Evolutionary conservation across 768 basidiomycete species (phyloP), one percentile per base, ranked within the genome.

Genomic region (Trametes cingulata): DNA sequence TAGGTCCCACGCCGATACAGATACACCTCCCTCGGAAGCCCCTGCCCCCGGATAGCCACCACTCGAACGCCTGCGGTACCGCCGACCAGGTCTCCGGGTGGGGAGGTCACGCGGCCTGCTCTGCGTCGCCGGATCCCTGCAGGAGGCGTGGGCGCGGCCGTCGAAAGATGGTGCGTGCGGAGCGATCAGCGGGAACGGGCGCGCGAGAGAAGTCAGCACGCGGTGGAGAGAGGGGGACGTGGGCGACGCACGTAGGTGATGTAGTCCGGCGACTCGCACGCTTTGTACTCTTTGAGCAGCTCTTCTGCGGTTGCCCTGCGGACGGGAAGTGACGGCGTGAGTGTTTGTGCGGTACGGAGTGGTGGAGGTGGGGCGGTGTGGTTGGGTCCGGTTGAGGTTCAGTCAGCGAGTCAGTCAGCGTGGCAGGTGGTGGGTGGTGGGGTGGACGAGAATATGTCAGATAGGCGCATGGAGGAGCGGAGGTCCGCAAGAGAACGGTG

Each of bases 231-330:
- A 39, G 54, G 40, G 25, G 48, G 4, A 29, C 27, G 33, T 37
- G 19, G 25, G 29, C 12, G 19, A 80, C 88, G 58, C 59, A 88
- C 90, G 71, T 93, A 92, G 67, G 89, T 84, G 66, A 98, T 93
- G 74, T 98, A 98, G 69, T 96, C 93, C 10, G 92, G 82, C 69
- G 88, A 95, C 76, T 98, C 95, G 73, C 94, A 96, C 52, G 96
- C 95, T 68, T 91, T 90, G 77, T 98, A 98, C 71, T 98, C 96
- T 64, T 94, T 92, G 66, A 95, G 76, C 17, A 97, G 74, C 67
- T 94, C 92, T 53, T 93, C 89, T 29, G 90, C 92, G 19, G 90
- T 91, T 6, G 90, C 91, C 58, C 93, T 93, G 67, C 9, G 36
- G 20, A 59, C 39, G n/a, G 50, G 9, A 24, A n/a, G 36, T n/a